Conservation (phyloP, 164 flowering plant species). For the Kingdonia uniflora region DNA sequence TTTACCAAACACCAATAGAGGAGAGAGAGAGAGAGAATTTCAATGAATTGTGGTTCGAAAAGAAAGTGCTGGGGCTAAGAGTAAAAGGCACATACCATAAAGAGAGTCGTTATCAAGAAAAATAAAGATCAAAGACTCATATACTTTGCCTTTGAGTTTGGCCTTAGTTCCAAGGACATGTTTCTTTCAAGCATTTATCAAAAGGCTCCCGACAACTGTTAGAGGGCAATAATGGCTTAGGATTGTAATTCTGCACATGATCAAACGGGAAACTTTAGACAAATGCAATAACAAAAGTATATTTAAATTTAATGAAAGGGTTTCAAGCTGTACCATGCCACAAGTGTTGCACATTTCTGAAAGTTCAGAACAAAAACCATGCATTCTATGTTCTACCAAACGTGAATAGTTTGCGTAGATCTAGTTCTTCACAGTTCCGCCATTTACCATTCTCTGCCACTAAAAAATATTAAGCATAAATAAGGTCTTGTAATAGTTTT, state of each 20-base stretch:
- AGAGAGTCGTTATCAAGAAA: slow-evolving; percentile 82
- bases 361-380: slow-evolving; percentile 68
- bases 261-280: neutral
- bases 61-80: no score
- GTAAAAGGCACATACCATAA: slow-evolving; percentile 38
- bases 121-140: slow-evolving; percentile 64
- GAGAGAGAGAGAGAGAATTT: no score
- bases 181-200: slow-evolving; percentile 52
- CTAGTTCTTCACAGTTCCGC: slow-evolving; percentile 83
- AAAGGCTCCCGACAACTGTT: slow-evolving; percentile 59
- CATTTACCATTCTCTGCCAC: slow-evolving; percentile 53
- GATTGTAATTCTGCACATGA: slow-evolving; percentile 34
- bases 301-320: neutral
- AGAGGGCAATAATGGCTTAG: slow-evolving; percentile 51
- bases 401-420: slow-evolving; percentile 82
- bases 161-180: slow-evolving; percentile 62
- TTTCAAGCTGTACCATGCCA: slow-evolving; percentile 65
- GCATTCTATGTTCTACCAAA: slow-evolving; percentile 61
- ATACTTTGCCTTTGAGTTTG: slow-evolving; percentile 45
- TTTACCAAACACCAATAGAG: no score
- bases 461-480: neutral
- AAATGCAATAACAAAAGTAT: neutral
- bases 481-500: no score
- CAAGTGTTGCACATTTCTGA: slow-evolving; percentile 81
- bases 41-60: no score